Conservation (phyloP, 352 stramenopile genomes). For the Pseudoperonospora humuli region DNA sequence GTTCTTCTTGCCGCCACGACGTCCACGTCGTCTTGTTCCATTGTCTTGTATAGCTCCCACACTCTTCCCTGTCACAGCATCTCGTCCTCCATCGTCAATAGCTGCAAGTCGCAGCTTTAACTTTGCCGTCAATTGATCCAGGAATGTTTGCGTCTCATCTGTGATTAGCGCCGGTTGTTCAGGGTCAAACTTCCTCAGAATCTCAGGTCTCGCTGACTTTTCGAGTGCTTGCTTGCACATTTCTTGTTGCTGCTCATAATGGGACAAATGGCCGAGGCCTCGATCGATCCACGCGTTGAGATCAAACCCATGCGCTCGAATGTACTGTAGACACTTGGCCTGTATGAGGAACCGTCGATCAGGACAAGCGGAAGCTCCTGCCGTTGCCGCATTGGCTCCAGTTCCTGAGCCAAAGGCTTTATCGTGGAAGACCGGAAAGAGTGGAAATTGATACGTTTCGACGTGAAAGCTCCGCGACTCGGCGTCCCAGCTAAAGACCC, state of each 20-base stretch:
- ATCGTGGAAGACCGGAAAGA: constrained; percentile 52
- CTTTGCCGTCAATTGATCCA: constrained; percentile 26
- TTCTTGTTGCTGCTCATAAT: constrained; percentile 42
- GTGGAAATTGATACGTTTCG: constrained; percentile 63
- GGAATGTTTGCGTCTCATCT: constrained; percentile 35
- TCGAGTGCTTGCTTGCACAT: constrained; percentile 17
- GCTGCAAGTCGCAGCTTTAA: constrained; percentile 18
- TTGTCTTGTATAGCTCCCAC: constrained; percentile 10
- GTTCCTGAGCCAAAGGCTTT: constrained; percentile 8
- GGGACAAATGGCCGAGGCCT: constrained; percentile 63
- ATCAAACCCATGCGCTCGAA: constrained; percentile 71
- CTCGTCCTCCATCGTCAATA: constrained; percentile 15
- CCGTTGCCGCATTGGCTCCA: neutral
- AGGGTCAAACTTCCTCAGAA: constrained; percentile 31
- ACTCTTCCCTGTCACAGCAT: neutral
- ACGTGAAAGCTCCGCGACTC: constrained; percentile 37
- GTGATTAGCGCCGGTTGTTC: constrained; percentile 26
- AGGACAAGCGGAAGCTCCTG: constrained; percentile 13
- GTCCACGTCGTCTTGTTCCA: constrained; percentile 13
- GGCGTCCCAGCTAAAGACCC: constrained; percentile 50
- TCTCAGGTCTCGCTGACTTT: constrained; percentile 25
- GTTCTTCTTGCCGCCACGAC: constrained; percentile 26
- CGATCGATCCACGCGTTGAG: constrained; percentile 71
- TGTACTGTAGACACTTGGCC: constrained; percentile 69
- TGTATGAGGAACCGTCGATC: constrained; percentile 62